These are phyloP conservation scores for Leccinum griseonigrum DNA, from an alignment of 1,284 basidiomycete genomes.

Conservation along the genomic window DNA sequence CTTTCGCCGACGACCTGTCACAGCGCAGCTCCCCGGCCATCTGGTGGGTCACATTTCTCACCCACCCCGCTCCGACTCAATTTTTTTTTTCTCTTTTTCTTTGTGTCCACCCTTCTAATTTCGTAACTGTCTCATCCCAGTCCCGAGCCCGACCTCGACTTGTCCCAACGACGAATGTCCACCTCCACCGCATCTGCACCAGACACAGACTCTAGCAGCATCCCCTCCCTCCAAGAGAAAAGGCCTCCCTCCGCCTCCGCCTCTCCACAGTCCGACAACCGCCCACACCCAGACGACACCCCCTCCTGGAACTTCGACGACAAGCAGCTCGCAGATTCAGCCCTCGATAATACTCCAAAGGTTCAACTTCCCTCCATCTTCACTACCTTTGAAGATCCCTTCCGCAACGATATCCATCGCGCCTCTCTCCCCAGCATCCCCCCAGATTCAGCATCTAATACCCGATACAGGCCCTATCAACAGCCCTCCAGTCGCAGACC, in stretches of 20 bases:
- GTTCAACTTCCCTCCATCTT: constrained; percentile 74
- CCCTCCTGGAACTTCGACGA: constrained; percentile 39
- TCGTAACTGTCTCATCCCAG: constrained; percentile 23
- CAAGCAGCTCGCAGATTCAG: constrained; percentile 29
- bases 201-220: constrained; percentile 58
- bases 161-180: constrained; percentile 59
- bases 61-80: constrained; percentile 20
- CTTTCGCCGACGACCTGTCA: constrained; percentile 45
- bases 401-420: constrained; percentile 55
- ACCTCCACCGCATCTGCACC: constrained; percentile 55
- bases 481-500: constrained; percentile 43
- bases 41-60: constrained; percentile 38
- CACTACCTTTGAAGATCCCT: constrained; percentile 61
- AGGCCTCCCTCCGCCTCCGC: constrained; percentile 50
- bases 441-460: constrained; percentile 46
- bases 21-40: constrained; percentile 48
- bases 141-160: constrained; percentile 45
- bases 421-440: constrained; percentile 61
- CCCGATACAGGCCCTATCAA: constrained; percentile 45
- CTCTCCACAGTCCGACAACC: constrained; percentile 50
- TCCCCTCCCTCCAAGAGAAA: constrained; percentile 57
- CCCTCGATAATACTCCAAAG: constrained; percentile 44
- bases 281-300: constrained; percentile 35
- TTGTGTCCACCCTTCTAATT: constrained; percentile 15
- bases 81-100: constrained; percentile 15